Evolutionary conservation across 805 yeast genomes (phyloP), one percentile per base, ranked within the genome.

Genomic region (Torulaspora quercuum): DNA sequence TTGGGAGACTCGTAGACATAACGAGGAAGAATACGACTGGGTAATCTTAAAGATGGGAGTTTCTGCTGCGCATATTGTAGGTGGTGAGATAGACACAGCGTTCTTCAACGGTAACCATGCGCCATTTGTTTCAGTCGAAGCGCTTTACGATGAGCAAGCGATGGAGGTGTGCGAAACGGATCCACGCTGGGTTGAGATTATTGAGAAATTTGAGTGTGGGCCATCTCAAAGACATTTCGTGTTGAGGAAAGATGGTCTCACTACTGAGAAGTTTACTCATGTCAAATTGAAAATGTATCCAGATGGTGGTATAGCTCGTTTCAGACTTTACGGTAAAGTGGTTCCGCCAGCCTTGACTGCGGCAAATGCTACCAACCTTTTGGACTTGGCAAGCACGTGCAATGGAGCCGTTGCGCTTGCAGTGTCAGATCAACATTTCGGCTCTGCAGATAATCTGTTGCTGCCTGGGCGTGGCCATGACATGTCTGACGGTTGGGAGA

Each of bases 401-500:
- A 78, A 80, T 55, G 98, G 98, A 43, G 97, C 95, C 46, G 89
- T 87, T 22, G 90, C 90, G 16, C 77, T 86, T 25, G 69, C 77
- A 8, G 78, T 75, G 50, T 82, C 94, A 2, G 96, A 92, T 65
- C 95, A 90, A 67, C 97, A 89, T 65, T 90, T 90, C 56, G 95
- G 96, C 24, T 75, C 90, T 29, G 95, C 89, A 24, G 94, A 85
- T 60, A 90, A 90, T 65, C 68, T 90, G 44, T 66, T 90, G 39
- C 68, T 90, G 37, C 97, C 97, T 2, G 97, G 97, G 10, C 77
- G 97, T 43, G 98, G 98, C 35, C 76, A 73, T 52, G 96, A 90
- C 62, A 90, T 90, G 97, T 78, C 92, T 33, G 97, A 92, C 57
- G 98, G 98, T 9, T 90, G 98, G 98, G 98, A 90, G 61, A 90